phyloP scores from a whole-genome alignment of 306 rosid species.

The Castanea mollissima region DNA sequence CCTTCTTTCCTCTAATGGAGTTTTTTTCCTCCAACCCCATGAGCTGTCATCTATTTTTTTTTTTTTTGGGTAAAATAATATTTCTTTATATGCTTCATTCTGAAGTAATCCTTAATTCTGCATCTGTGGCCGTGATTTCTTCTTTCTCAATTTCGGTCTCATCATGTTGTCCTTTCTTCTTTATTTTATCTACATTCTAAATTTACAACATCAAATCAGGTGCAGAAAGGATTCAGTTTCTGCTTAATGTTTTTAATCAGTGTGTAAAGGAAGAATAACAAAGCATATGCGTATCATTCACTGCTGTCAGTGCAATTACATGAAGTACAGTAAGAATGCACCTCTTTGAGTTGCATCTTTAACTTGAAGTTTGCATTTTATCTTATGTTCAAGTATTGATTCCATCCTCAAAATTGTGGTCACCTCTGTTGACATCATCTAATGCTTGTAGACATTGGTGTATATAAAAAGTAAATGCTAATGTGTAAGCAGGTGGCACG shows the following conservation, averaged over 20 bases:
- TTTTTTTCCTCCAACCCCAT: no score
- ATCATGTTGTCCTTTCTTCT: background rate
- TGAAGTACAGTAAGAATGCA: background rate
- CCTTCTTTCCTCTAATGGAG: no score
- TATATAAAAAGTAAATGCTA: background rate
- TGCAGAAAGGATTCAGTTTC: background rate
- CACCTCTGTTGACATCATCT: background rate
- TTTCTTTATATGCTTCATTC: no score
- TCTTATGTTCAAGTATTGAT: background rate
- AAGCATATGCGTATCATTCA: background rate
- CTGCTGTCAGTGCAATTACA: background rate
- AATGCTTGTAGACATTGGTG: background rate
- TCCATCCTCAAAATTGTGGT: background rate
- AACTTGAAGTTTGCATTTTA: background rate
- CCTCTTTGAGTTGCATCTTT: background rate
- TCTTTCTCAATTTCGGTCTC: background rate
- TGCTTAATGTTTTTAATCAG: background rate
- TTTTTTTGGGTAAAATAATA: no score
- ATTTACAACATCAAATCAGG: background rate
- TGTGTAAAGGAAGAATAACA: background rate
- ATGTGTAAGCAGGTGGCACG: conserved; percentile 53
- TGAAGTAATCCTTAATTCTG: no score
- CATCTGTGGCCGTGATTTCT: background rate
- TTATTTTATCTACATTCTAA: background rate
- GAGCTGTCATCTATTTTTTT: no score